These are phyloP conservation scores for Arthrobotrys sphaeroides DNA, from an alignment of 2,329 filamentous ascomycete genomes.

Conservation along the genomic window DNA sequence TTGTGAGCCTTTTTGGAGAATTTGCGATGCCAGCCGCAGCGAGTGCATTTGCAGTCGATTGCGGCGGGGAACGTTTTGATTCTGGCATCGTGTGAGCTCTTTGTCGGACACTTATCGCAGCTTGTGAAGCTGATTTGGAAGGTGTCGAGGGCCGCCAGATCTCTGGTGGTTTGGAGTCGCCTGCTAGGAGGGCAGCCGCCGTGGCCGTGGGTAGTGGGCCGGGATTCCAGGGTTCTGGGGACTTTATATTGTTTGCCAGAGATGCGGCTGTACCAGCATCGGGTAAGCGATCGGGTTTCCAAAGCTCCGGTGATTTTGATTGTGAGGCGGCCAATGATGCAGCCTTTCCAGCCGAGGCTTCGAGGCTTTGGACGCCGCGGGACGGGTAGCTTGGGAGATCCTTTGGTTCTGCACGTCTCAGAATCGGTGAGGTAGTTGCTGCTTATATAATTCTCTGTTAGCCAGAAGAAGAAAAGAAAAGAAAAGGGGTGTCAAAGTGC, in stretches of 20 bases:
- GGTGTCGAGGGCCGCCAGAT: conserved; percentile 29
- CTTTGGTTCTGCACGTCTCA: conserved; percentile 42
- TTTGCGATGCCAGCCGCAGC: conserved; percentile 38
- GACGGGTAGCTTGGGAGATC: conserved; percentile 49
- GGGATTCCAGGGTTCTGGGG: conserved; percentile 43
- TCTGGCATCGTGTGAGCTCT: conserved; percentile 16
- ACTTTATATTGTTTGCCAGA: conserved; percentile 40
- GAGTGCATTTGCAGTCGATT: conserved; percentile 36
- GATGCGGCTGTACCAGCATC: conserved; percentile 48
- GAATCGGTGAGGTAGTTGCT: not conserved
- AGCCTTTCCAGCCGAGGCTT: conserved; percentile 40
- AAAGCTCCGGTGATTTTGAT: conserved; percentile 37
- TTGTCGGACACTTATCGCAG: conserved; percentile 24
- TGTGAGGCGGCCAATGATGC: conserved; percentile 31
- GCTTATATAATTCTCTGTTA: not conserved
- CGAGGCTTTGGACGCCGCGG: conserved; percentile 36
- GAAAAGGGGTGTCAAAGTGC: not conserved
- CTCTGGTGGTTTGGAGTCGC: conserved; percentile 38
- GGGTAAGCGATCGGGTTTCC: conserved; percentile 40
- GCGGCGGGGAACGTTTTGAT: conserved; percentile 21
- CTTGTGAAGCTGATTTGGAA: conserved; percentile 38
- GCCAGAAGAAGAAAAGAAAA: not conserved
- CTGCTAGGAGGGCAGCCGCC: conserved; percentile 34
- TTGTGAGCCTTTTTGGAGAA: conserved; percentile 19
- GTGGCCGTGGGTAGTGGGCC: conserved; percentile 29